Conservation (phyloP, 345 rosid genomes). For the Turnera subulata region DNA sequence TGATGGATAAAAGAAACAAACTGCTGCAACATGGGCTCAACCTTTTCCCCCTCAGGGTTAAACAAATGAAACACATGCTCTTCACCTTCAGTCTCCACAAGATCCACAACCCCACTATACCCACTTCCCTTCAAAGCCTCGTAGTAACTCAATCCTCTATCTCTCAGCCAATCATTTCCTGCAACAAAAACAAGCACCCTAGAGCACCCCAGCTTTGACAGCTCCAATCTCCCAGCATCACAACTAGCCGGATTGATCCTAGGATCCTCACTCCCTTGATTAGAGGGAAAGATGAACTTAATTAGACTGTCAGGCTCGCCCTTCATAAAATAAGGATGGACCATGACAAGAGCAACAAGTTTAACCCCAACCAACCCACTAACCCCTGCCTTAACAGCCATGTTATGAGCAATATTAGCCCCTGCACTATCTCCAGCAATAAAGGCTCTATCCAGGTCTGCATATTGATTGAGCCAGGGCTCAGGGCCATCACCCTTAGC, state of each 20-base stretch:
- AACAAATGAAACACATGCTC: slow-evolving; percentile 39
- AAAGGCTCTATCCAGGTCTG: slow-evolving; percentile 13
- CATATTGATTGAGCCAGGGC: slow-evolving; percentile 14
- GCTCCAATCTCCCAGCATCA: slow-evolving; percentile 25
- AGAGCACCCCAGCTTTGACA: slow-evolving; percentile 22
- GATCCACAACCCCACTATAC: slow-evolving; percentile 26
- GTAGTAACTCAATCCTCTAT: slow-evolving; percentile 27
- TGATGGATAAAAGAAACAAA: slow-evolving; percentile 22
- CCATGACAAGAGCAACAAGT: too few relatives aligned
- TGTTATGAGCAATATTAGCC: too few relatives aligned
- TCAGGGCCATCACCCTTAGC: slow-evolving; percentile 2
- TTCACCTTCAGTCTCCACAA: slow-evolving; percentile 28
- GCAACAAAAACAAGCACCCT: slow-evolving; percentile 44
- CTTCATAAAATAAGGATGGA: slow-evolving; percentile 32
- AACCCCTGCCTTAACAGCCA: too few relatives aligned
- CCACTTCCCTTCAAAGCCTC: slow-evolving; percentile 28
- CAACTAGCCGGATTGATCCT: slow-evolving; percentile 25
- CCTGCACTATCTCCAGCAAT: background rate
- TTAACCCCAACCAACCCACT: too few relatives aligned
- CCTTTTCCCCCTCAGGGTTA: slow-evolving; percentile 22
- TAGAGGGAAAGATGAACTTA: slow-evolving; percentile 24
- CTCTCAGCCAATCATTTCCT: slow-evolving; percentile 27
- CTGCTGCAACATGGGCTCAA: slow-evolving; percentile 19
- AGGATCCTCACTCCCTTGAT: slow-evolving; percentile 34
- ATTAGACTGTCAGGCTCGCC: slow-evolving; percentile 31